These are phyloP conservation scores for Coemansia sp. DNA, from an alignment of 192 early-diverging fungal species.

Conservation along the genomic window DNA sequence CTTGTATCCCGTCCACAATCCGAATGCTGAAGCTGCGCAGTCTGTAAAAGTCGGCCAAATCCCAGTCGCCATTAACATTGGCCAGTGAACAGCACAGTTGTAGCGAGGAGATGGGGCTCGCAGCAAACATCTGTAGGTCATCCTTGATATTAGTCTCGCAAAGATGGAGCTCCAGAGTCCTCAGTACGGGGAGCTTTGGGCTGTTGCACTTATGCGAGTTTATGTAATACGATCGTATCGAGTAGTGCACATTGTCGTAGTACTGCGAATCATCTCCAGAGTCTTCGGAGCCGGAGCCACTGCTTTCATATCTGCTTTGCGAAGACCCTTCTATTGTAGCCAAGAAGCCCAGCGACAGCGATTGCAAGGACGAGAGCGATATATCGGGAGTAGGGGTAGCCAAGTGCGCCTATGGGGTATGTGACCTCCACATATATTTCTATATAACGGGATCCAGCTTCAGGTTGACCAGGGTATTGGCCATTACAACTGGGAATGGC, in stretches of 20 bases:
- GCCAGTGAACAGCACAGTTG: slow-evolving; percentile 3
- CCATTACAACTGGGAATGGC: not conserved
- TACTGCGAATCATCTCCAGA: not conserved
- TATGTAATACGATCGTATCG: too few species aligned
- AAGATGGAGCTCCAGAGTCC: slow-evolving; percentile 8
- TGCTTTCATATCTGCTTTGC: not conserved
- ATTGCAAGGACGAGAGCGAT: slow-evolving; percentile 1
- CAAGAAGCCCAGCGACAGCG: slow-evolving; percentile 10
- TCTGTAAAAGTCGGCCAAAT: not conserved
- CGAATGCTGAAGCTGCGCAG: slow-evolving; percentile 14
- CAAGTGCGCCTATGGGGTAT: not conserved
- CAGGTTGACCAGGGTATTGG: slow-evolving; percentile 15
- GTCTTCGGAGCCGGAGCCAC: not conserved
- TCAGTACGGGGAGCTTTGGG: slow-evolving; percentile 12
- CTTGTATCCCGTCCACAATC: not conserved
- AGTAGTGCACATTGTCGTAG: not conserved
- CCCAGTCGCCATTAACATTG: not conserved
- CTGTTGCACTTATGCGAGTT: too few species aligned
- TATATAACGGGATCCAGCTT: not conserved
- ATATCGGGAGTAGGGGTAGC: not conserved
- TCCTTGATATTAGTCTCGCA: not conserved
- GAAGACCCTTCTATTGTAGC: not conserved
- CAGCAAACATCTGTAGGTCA: slow-evolving; percentile 9
- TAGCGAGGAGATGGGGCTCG: slow-evolving; percentile 11
- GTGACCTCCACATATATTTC: not conserved